Percentiles rank a stretch among this genome's conserved stretches.
These are phyloP conservation scores for Incumbomyces delicatus DNA, from an alignment of 2,329 filamentous ascomycete species.

Conservation along the genomic window DNA sequence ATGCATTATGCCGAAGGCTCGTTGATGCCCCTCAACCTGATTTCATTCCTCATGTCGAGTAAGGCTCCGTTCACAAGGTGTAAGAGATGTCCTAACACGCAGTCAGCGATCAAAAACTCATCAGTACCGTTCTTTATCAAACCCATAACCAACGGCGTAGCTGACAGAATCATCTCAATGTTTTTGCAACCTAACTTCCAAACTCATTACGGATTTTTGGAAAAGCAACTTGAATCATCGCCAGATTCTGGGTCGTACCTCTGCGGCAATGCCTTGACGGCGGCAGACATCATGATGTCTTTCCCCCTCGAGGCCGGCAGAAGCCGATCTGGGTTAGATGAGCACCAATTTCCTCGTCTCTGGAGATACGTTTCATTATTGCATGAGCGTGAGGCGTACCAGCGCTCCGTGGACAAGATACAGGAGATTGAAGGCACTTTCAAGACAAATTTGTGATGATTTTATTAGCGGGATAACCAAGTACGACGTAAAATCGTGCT, in stretches of 20 bases:
- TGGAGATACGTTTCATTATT: slow-evolving; percentile 28
- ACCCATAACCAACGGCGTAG: slow-evolving; percentile 50
- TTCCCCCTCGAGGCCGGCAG: slow-evolving; percentile 34
- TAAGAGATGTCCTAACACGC: slow-evolving; percentile 5
- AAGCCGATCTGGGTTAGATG: slow-evolving; percentile 25
- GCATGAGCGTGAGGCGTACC: slow-evolving; percentile 30
- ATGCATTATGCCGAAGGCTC: slow-evolving; percentile 82
- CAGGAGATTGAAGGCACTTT: slow-evolving; percentile 30
- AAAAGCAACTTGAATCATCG: slow-evolving; percentile 34
- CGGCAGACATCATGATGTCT: slow-evolving; percentile 39
- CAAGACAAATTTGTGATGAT: slow-evolving; percentile 15
- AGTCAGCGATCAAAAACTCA: slow-evolving; percentile 37
- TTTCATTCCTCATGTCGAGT: neutral
- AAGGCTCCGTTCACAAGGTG: neutral
- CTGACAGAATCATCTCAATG: slow-evolving; percentile 31
- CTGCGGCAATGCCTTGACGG: slow-evolving; percentile 35
- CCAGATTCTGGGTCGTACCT: slow-evolving; percentile 31
- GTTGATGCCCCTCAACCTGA: slow-evolving; percentile 57
- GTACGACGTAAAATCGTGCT: too few species aligned
- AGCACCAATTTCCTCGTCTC: slow-evolving; percentile 29
- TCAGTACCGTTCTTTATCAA: slow-evolving; percentile 60
- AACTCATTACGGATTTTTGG: slow-evolving; percentile 35
- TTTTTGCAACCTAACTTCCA: slow-evolving; percentile 33
- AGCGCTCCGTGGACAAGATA: slow-evolving; percentile 32
- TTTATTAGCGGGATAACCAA: neutral